These are phyloP conservation scores for Phylloporus gajari DNA, from an alignment of 1,284 basidiomycete species.

Conservation along the genomic window DNA sequence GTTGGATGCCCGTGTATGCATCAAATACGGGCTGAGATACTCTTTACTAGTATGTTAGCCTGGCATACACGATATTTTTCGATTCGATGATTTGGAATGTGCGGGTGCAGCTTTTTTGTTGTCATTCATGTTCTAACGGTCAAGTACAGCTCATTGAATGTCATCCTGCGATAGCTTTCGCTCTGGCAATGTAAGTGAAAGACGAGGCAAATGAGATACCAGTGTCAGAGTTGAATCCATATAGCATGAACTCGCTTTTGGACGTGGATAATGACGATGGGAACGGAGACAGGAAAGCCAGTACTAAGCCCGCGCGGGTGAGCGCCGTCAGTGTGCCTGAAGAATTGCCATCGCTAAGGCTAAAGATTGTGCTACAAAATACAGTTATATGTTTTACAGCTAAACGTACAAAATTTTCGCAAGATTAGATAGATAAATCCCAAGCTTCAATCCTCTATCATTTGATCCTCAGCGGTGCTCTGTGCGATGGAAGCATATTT, in stretches of 20 bases:
- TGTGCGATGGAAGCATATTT: not conserved
- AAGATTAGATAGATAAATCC: not conserved
- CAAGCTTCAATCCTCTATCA: not conserved
- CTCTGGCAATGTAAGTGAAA: slow-evolving; percentile 37
- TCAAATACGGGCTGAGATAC: slow-evolving; percentile 8
- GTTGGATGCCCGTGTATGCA: not conserved
- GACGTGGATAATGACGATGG: not conserved
- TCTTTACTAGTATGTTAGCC: slow-evolving; percentile 25
- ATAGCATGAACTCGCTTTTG: slow-evolving; percentile 30
- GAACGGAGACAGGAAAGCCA: slow-evolving; percentile 7
- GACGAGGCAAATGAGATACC: slow-evolving; percentile 24
- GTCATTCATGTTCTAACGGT: not conserved
- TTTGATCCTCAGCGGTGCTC: not conserved
- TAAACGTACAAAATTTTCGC: slow-evolving; percentile 24
- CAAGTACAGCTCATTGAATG: slow-evolving; percentile 26
- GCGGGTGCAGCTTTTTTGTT: not conserved
- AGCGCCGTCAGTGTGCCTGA: no score
- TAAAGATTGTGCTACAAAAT: no score
- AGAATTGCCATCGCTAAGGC: no score
- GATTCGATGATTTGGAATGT: slow-evolving; percentile 41
- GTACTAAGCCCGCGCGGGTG: not conserved
- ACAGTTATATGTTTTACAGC: no score
- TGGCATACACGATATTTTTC: slow-evolving; percentile 37
- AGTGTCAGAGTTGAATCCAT: slow-evolving; percentile 1
- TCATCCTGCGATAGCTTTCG: slow-evolving; percentile 26